Evolutionary conservation across 169 alveolate species (phyloP), one percentile per base, ranked within the genome.

Genomic region (Perkinsus marinus): DNA sequence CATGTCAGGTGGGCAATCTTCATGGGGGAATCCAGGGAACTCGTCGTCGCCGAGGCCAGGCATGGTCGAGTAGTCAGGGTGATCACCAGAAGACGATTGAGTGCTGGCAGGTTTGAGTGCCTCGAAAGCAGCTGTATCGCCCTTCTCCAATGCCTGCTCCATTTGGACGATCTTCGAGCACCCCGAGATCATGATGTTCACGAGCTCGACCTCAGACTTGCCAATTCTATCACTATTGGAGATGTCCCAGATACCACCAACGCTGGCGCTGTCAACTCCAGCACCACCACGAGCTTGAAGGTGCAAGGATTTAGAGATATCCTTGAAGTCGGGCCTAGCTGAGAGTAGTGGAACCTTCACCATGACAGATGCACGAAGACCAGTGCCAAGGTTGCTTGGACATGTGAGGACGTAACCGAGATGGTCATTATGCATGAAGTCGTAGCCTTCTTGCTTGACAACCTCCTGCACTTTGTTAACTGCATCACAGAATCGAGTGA

Each of bases 341-440:
- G 90, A 94, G 92, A 38, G 91, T 68, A 89, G 92, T 37, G 93
- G 95, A 43, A 90, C 89, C 43, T 91, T 91, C 10, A 94, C 93
- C 89, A 92, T 93, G 0, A 94, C 94, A 39, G 95, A 91, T 38
- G 95, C 95, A 79, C 95, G 93, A 36, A 94, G 43, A 13, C 92
- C 96, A n/a, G 95, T 93, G 39, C 95, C 96, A 3, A 93, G 57
- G 68, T 94, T 93, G 36, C 93, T 90, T 39, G 95, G 95, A 68
- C 94, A 93, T 13, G 95, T 68, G 39, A 93, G 91, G 34, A 93
- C 46, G 37, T 43, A 93, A 7, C 93, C 95, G 17, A 68, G 91
- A 3, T 39, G 79, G 9, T 46, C 41, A 92, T 93, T 90, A 36
- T 89, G 89, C 34, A 91, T 30, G 89, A 94, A 93, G 68, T n/a